These are phyloP conservation scores for Coemansia sp. DNA, from an alignment of 192 early-diverging fungal genomes.

Conservation along the genomic window DNA sequence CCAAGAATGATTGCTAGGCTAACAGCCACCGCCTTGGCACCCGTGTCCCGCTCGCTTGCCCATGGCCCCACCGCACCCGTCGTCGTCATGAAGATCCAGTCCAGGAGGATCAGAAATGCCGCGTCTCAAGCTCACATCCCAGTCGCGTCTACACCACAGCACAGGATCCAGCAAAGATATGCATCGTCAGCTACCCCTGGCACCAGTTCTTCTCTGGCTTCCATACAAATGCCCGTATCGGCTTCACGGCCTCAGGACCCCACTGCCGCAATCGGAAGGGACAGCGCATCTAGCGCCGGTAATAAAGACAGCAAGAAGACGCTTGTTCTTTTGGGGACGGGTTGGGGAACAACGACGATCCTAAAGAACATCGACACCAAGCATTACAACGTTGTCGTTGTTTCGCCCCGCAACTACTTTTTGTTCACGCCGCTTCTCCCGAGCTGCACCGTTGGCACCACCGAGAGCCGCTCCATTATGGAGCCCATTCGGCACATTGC, in stretches of 20 bases:
- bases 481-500: slow-evolving; percentile 81
- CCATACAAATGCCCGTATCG: background rate
- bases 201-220: background rate
- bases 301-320: slow-evolving; percentile 29
- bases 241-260: background rate
- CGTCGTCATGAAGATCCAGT: background rate
- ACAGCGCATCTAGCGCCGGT: background rate
- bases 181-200: slow-evolving; percentile 4
- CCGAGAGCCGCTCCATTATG: slow-evolving; percentile 84
- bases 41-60: background rate
- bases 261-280: background rate
- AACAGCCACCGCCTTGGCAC: background rate
- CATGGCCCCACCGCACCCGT: background rate
- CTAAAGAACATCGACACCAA: slow-evolving; percentile 68
- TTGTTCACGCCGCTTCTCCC: slow-evolving; percentile 87
- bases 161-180: slow-evolving; percentile 3
- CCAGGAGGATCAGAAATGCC: background rate
- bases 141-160: slow-evolving; percentile 1
- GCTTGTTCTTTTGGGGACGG: slow-evolving; percentile 54
- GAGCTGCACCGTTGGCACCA: slow-evolving; percentile 81
- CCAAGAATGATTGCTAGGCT: background rate
- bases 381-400: slow-evolving; percentile 70
- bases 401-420: slow-evolving; percentile 87
- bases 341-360: slow-evolving; percentile 69
- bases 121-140: background rate